Evolutionary conservation across 1,284 basidiomycete genomes (phyloP).

Genomic region (Ceratobasidium theobromae): DNA sequence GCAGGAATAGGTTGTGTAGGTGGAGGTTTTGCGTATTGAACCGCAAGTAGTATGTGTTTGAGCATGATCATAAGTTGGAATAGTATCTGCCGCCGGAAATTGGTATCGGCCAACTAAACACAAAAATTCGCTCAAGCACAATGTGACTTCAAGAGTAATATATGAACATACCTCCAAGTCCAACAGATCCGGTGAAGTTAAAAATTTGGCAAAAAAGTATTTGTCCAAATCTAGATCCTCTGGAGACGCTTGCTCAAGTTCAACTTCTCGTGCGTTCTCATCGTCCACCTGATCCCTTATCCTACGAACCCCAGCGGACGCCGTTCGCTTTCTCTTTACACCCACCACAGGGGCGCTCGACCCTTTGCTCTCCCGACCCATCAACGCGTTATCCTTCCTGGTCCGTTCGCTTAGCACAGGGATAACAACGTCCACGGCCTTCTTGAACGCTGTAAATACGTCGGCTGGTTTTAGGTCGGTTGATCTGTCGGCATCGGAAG

Average conservation of each 20-base stretch:
- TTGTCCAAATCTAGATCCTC: slow-evolving; percentile 48
- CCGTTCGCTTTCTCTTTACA: slow-evolving; percentile 30
- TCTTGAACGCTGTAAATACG: slow-evolving; percentile 58
- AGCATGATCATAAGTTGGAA: slow-evolving; percentile 84
- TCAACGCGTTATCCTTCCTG: slow-evolving; percentile 77
- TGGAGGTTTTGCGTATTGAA: slow-evolving; percentile 62
- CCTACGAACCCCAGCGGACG: slow-evolving; percentile 5
- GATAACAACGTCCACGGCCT: slow-evolving; percentile 66
- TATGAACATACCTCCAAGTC: slow-evolving; percentile 70
- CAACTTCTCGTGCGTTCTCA: slow-evolving; percentile 54
- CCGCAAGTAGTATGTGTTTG: slow-evolving; percentile 72
- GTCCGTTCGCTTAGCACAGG: slow-evolving; percentile 81
- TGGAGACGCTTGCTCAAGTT: slow-evolving; percentile 54
- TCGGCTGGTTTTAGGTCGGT: not conserved
- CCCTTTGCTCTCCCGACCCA: slow-evolving; percentile 59
- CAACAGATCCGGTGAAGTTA: slow-evolving; percentile 81
- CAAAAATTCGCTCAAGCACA: slow-evolving; percentile 19
- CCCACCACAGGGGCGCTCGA: slow-evolving; percentile 44
- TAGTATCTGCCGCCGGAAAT: slow-evolving; percentile 88
- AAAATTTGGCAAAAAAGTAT: slow-evolving; percentile 89
- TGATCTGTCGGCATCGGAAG: not conserved
- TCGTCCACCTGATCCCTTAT: slow-evolving; percentile 14
- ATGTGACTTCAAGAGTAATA: not conserved
- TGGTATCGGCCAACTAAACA: slow-evolving; percentile 75
- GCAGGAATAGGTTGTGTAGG: slow-evolving; percentile 54